A percentile compares a stretch with the other conserved stretches of the same genome.
These are phyloP conservation scores for Verticillium albo-atrum DNA, from an alignment of 2,329 filamentous ascomycete genomes.

Conservation along the genomic window DNA sequence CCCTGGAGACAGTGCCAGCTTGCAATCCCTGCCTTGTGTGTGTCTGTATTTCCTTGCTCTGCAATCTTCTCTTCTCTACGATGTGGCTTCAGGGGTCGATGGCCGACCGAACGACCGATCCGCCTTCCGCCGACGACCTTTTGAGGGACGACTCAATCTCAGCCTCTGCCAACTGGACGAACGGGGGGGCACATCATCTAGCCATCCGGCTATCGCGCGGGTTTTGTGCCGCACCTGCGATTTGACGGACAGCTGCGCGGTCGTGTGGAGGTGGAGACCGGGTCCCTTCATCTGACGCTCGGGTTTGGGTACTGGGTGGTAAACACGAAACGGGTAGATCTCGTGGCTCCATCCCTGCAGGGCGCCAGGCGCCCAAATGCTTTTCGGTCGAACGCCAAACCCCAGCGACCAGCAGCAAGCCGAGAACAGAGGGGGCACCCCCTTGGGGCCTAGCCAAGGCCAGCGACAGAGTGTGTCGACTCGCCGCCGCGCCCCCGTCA, in stretches of 20 bases:
- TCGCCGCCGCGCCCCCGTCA: neutral
- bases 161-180: neutral
- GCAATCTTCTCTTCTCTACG: neutral
- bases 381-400: conserved; percentile 12
- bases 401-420: neutral
- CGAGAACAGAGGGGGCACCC: neutral
- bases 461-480: conserved; percentile 5
- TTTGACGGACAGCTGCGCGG: neutral
- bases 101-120: neutral
- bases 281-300: neutral
- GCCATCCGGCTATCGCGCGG: neutral
- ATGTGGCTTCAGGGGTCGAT: neutral
- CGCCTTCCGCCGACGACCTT: neutral
- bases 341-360: conserved; percentile 15
- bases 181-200: too few species aligned
- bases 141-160: neutral
- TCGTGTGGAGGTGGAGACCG: neutral
- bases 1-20: neutral
- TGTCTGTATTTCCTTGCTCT: neutral
- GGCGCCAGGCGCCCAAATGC: conserved; percentile 7
- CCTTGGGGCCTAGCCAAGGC: neutral
- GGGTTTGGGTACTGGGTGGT: neutral
- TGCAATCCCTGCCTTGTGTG: neutral
- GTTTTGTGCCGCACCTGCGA: neutral
- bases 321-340: conserved; percentile 16